A percentile compares a stretch with the other conserved stretches of the same genome.
phyloP scores from a whole-genome alignment of 176 grass and related monocot genomes.

The Areca catechu region DNA sequence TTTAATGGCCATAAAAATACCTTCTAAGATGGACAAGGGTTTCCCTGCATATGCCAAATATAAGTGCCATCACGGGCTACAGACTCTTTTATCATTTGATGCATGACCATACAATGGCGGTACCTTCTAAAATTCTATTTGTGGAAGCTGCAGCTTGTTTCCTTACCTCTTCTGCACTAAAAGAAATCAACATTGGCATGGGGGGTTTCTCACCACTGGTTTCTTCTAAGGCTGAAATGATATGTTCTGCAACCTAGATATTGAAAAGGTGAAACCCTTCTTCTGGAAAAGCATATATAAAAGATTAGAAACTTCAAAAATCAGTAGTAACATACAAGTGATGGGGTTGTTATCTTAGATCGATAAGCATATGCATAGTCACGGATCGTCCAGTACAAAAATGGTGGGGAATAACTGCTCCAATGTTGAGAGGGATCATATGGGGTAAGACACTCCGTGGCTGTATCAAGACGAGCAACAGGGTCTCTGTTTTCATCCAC shows the following conservation, averaged over 20 bases:
- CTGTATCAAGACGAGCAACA: conserved; percentile 44
- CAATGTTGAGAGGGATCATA: conserved; percentile 35
- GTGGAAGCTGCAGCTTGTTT: conserved; percentile 84
- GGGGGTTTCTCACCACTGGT: conserved; percentile 53
- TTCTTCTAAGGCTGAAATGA: conserved; percentile 61
- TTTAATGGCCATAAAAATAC: conserved; percentile 81
- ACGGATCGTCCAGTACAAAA: conserved; percentile 89
- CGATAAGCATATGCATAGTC: conserved; percentile 84
- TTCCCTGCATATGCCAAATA: conserved; percentile 34
- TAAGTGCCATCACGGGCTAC: background rate
- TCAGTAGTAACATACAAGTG: conserved; percentile 30
- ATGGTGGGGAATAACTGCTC: conserved; percentile 34
- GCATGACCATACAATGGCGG: background rate
- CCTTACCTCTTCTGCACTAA: conserved; percentile 54
- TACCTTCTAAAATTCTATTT: conserved; percentile 65
- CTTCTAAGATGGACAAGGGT: conserved; percentile 66
- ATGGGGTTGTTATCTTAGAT: conserved; percentile 59
- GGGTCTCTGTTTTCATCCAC: conserved; percentile 57
- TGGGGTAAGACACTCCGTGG: conserved; percentile 26
- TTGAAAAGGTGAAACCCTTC: background rate
- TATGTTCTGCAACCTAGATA: conserved; percentile 62
- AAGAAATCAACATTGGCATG: conserved; percentile 71
- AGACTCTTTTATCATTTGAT: too few relatives aligned
- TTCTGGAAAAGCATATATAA: too few relatives aligned
- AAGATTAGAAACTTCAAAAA: background rate